Evolutionary conservation across 108 stramenopile genomes (phyloP).

Genomic region (Cylindrotheca fusiformis): DNA sequence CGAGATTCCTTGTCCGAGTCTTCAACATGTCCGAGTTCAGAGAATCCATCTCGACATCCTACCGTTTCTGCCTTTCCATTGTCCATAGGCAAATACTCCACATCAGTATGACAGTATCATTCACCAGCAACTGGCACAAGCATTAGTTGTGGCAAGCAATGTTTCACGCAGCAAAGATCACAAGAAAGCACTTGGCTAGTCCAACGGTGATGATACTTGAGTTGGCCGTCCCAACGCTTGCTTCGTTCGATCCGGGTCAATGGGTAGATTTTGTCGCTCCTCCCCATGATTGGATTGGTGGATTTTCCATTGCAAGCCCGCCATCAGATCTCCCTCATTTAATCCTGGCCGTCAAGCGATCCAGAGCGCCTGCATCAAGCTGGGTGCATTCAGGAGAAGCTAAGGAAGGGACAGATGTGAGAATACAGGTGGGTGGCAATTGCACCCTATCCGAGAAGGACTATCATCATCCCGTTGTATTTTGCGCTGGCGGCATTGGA

Average conservation of each 20-base stretch:
- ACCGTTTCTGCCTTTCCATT: too few species aligned
- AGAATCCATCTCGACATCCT: too few species aligned
- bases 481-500: constrained; percentile 39
- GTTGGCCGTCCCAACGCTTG: constrained; percentile 6
- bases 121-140: too few species aligned
- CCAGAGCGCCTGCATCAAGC: constrained; percentile 14
- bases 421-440: constrained; percentile 24
- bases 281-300: constrained; percentile 26
- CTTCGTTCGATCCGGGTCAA: constrained; percentile 26
- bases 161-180: constrained; percentile 26
- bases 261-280: constrained; percentile 33
- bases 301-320: constrained; percentile 32
- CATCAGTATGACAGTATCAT: too few species aligned
- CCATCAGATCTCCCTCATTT: constrained; percentile 26
- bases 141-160: too few species aligned
- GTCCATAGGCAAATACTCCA: too few species aligned
- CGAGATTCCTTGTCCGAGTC: too few species aligned
- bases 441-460: constrained; percentile 2
- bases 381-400: constrained; percentile 26
- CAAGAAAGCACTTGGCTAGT: constrained; percentile 10
- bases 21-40: too few species aligned
- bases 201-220: constrained; percentile 29
- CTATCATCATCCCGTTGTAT: background rate
- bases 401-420: constrained; percentile 10
- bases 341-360: constrained; percentile 25